Evolutionary conservation across 768 basidiomycete genomes (phyloP).

Genomic region (Dendrothele bispora): DNA sequence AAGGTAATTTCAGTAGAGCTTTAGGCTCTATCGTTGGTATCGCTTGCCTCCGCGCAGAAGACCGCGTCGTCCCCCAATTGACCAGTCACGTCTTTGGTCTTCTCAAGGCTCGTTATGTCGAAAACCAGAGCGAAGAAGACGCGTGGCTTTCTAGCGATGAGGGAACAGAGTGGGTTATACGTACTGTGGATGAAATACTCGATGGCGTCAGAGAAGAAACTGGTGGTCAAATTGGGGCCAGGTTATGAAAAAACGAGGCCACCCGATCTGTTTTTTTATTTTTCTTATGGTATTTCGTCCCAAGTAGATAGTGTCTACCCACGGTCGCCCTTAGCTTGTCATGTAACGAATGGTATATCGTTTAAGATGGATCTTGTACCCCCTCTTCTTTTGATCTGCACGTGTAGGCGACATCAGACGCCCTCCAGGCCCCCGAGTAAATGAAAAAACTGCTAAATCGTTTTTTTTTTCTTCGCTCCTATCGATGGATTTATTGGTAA

Average conservation of each 20-base stretch:
- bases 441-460: background rate
- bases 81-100: conserved; percentile 88
- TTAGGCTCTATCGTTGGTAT: conserved; percentile 84
- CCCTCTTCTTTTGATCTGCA: background rate
- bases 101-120: conserved; percentile 73
- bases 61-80: conserved; percentile 82
- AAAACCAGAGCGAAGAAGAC: conserved; percentile 66
- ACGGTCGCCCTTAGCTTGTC: too few species aligned
- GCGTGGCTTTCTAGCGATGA: conserved; percentile 82
- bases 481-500: background rate
- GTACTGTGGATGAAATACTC: conserved; percentile 77
- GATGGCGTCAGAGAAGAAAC: conserved; percentile 57
- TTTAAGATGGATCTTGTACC: too few species aligned
- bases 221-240: conserved; percentile 52
- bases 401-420: background rate
- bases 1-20: conserved; percentile 84
- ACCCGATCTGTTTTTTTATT: too few species aligned
- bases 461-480: background rate
- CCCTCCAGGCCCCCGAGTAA: background rate
- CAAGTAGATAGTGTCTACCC: too few species aligned
- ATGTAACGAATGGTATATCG: too few species aligned
- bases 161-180: conserved; percentile 87
- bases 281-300: too few species aligned
- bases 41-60: conserved; percentile 83
- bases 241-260: conserved; percentile 35